Evolutionary conservation across 1,284 basidiomycete genomes (phyloP).

Genomic region (Irpex sp.): DNA sequence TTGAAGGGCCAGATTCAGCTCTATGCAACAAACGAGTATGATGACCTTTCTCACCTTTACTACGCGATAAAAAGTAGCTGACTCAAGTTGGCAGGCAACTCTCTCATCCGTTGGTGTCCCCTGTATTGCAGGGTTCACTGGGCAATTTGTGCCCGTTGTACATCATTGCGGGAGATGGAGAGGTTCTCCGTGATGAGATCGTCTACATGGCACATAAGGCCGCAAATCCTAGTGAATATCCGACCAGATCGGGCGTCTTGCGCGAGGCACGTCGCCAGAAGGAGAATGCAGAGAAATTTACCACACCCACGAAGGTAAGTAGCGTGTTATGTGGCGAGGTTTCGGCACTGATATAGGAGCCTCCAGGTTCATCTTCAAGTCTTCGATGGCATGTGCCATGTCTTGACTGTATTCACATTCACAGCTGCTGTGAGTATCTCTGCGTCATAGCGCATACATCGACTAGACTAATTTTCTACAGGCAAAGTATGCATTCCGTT

Average conservation of each 20-base stretch:
- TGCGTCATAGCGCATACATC: not conserved
- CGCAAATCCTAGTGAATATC: slow-evolving; percentile 71
- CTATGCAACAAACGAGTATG: slow-evolving; percentile 76
- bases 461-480: slow-evolving; percentile 17
- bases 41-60: not conserved
- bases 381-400: slow-evolving; percentile 65
- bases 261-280: slow-evolving; percentile 43
- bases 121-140: slow-evolving; percentile 71
- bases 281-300: slow-evolving; percentile 53
- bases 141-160: slow-evolving; percentile 82
- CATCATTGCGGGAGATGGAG: slow-evolving; percentile 75
- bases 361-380: slow-evolving; percentile 72
- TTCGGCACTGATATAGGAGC: not conserved
- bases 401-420: slow-evolving; percentile 71
- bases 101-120: slow-evolving; percentile 78
- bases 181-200: slow-evolving; percentile 82
- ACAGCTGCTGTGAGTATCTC: slow-evolving; percentile 45
- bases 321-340: not conserved
- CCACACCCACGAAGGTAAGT: slow-evolving; percentile 62
- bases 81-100: slow-evolving; percentile 51
- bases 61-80: not conserved
- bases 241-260: slow-evolving; percentile 56
- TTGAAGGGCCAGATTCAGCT: slow-evolving; percentile 73
- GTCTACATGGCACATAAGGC: slow-evolving; percentile 83
- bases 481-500: slow-evolving; percentile 57